Evolutionary conservation across 2,329 filamentous ascomycete species (phyloP), one percentile per base, ranked within the genome.

Genomic region (Calonectria fujianensis): DNA sequence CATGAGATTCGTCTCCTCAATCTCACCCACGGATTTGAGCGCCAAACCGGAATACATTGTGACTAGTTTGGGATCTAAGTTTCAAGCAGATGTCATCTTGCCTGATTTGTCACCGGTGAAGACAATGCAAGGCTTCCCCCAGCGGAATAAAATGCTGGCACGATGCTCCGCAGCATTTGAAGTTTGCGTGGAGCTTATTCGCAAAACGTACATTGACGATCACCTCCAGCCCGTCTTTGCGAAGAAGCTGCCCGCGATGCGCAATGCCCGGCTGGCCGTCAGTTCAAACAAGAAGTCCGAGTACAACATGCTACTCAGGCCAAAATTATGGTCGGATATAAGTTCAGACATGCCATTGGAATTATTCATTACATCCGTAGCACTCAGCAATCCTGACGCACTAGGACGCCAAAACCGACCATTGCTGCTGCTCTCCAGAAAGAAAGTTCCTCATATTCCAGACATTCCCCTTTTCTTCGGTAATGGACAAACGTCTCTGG

Each of bases 81-180:
- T 93, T 79, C 83, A 93, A 52, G 96, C 94, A 76, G 95, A 98
- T 80, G 92, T 98, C 1, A 89, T 95, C 14, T 86, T 99, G 31
- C 96, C 97, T 0, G 90, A 93, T 16, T 89, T 89, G 29, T 94
- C 95, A 0, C 95, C 95, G 0, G 86, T 98, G 45, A 90, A 89
- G 70, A 92, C 91, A 37, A 89, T 91, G 7, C 88, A 89, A 16
- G 96, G 97, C 7, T 87, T 86, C 10, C 86, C 91, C 0, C 91
- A 93, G 70, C 83, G 87, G 10, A 94, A 90, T 72, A 98, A 98
- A 84, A 89, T 92, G 37, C 86, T 94, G 24, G 96, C 97, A 6
- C 97, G 97, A 83, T 95, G 95, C 77, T 95, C 96, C 0, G 96
- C 96, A 4, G 96, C 97, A 0, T 98, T 96, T 82, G 91, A 96